Evolutionary conservation across 306 rosid genomes (phyloP).

Genomic region (Rubus parviflorus): DNA sequence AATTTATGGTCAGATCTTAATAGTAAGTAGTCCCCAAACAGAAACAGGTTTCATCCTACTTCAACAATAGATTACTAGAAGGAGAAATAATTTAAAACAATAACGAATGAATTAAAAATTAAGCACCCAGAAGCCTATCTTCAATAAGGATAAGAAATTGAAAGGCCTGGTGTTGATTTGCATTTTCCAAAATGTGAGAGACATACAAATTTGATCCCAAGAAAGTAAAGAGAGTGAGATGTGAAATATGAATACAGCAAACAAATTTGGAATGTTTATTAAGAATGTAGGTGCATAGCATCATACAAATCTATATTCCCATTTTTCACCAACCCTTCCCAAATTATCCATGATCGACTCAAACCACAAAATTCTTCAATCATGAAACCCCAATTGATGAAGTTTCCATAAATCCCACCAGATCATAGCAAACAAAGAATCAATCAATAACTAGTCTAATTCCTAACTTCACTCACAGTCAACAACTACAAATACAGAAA

Average conservation of each 20-base stretch:
- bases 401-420: constrained; percentile 23
- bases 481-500: constrained; percentile 3
- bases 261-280: constrained; percentile 13
- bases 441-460: constrained; percentile 12
- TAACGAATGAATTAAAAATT: background rate
- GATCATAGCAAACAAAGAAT: constrained; percentile 26
- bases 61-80: constrained; percentile 1
- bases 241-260: background rate
- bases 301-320: constrained; percentile 17
- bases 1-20: constrained; percentile 20
- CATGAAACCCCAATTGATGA: constrained; percentile 25
- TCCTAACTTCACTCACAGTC: constrained; percentile 28
- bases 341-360: constrained; percentile 11
- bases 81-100: constrained; percentile 10
- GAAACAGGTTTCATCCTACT: constrained; percentile 13
- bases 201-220: background rate
- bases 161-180: background rate
- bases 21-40: constrained; percentile 2
- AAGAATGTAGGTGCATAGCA: background rate
- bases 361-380: constrained; percentile 20
- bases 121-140: background rate
- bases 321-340: background rate
- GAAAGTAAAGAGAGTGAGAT: background rate
- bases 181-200: background rate
- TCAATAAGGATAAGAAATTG: background rate